A percentile compares a stretch with the other conserved stretches of the same genome.
These are phyloP conservation scores for Penstemon davidsonii DNA, from an alignment of 257 asterid species.

Conservation along the genomic window DNA sequence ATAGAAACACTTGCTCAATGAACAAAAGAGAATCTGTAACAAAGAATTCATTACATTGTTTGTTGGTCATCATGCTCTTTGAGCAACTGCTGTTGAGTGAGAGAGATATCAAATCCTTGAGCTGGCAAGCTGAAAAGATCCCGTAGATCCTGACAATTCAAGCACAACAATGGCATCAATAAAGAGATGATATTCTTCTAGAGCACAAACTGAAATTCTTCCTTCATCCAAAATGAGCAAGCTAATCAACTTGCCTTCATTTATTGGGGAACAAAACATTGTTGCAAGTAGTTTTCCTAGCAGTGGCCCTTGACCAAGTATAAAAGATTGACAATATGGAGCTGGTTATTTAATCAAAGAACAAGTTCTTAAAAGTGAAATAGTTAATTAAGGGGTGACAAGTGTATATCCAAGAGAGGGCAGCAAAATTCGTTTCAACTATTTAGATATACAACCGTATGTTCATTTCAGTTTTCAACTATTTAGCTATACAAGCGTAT, in stretches of 20 bases:
- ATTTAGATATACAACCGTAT: not conserved
- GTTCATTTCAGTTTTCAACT: too few relatives aligned
- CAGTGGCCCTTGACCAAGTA: not conserved
- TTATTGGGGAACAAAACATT: not conserved
- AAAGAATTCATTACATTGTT: conserved; percentile 51
- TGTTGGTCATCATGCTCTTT: conserved; percentile 89
- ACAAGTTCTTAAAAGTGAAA: not conserved
- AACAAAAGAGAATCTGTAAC: not conserved
- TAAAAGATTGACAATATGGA: conserved; percentile 5
- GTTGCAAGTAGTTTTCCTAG: not conserved
- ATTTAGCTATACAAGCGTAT: not conserved
- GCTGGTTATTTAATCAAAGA: not conserved
- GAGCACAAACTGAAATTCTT: conserved; percentile 1
- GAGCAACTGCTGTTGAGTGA: conserved; percentile 80
- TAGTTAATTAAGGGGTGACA: not conserved
- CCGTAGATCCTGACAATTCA: conserved; percentile 63
- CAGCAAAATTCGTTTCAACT: not conserved
- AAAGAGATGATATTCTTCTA: conserved; percentile 2
- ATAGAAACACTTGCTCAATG: not conserved
- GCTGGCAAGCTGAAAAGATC: conserved; percentile 82
- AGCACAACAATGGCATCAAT: conserved; percentile 24
- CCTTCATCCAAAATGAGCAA: conserved; percentile 11
- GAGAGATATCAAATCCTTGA: conserved; percentile 83
- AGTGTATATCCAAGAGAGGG: not conserved
- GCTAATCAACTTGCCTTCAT: not conserved